phyloP scores from a whole-genome alignment of 176 grass and related monocot species.

The Saccharum spontaneum region DNA sequence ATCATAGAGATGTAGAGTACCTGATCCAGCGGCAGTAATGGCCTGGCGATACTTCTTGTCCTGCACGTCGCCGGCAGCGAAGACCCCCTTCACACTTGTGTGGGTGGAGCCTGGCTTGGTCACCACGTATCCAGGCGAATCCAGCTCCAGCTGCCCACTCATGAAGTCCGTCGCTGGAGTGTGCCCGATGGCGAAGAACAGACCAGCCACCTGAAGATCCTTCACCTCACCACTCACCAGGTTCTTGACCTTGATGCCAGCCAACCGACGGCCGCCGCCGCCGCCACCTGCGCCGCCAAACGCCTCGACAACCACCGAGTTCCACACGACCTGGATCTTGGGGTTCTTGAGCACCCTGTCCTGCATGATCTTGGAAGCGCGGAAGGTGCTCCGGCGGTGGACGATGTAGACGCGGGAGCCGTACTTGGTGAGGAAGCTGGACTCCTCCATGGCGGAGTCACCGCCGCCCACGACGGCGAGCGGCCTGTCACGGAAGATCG shows the following conservation, averaged over 20 bases:
- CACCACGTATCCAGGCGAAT: conserved; percentile 62
- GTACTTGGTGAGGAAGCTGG: conserved; percentile 94
- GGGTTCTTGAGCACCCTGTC: conserved; percentile 71
- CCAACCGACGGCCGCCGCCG: conserved; percentile 12
- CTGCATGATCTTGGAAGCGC: conserved; percentile 98
- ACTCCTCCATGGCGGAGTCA: conserved; percentile 98
- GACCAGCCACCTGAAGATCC: conserved; percentile 66
- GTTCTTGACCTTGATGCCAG: conserved; percentile 77
- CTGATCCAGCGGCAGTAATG: conserved; percentile 85
- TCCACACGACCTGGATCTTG: conserved; percentile 84
- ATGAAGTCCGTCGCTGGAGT: conserved; percentile 91
- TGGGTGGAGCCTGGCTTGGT: conserved; percentile 74
- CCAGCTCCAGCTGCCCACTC: conserved; percentile 76
- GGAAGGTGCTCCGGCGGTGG: conserved; percentile 79
- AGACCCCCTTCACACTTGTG: conserved; percentile 87
- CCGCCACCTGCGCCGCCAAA: conserved; percentile 43
- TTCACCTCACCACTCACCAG: conserved; percentile 53
- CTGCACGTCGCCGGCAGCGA: conserved; percentile 87
- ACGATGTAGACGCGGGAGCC: conserved; percentile 89
- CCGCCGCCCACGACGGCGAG: conserved; percentile 84
- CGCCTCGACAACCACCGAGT: conserved; percentile 82
- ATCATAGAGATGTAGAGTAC: conserved; percentile 18
- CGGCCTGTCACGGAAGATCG: conserved; percentile 76
- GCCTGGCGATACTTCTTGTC: conserved; percentile 98
- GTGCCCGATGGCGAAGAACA: conserved; percentile 92